Conservation (phyloP, 176 grass and related monocot species). For the Bonia amplexicaulis region DNA sequence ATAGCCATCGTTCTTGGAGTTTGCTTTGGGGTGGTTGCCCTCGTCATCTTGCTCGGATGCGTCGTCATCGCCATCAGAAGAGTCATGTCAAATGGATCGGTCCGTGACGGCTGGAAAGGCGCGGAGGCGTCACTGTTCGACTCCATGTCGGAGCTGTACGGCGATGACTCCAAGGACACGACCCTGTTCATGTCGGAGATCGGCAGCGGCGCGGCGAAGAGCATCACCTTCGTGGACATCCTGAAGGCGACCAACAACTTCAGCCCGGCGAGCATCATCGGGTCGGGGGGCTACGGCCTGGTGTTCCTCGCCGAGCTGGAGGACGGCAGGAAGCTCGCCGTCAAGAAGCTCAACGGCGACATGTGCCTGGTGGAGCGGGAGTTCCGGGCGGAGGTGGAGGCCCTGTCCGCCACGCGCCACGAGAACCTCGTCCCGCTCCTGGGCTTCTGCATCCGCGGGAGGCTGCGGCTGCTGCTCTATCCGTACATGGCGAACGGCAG, state of each 20-base stretch:
- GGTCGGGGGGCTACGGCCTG: constrained; percentile 37
- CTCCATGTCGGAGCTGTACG: constrained; percentile 23
- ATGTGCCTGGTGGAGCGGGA: constrained; percentile 51
- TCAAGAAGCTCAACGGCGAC: constrained; percentile 39
- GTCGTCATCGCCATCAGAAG: constrained; percentile 13
- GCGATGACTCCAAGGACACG: constrained; percentile 15
- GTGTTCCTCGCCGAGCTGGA: constrained; percentile 51
- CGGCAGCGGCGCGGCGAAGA: background rate
- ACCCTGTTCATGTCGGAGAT: constrained; percentile 29
- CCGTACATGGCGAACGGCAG: constrained; percentile 66
- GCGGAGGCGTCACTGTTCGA: constrained; percentile 15
- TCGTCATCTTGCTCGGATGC: constrained; percentile 19
- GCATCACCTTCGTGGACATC: constrained; percentile 35
- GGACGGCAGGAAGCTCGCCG: constrained; percentile 35
- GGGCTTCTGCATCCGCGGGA: constrained; percentile 48
- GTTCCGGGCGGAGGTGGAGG: constrained; percentile 52
- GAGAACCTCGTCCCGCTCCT: constrained; percentile 51
- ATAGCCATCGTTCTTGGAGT: constrained; percentile 38
- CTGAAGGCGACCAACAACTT: constrained; percentile 51
- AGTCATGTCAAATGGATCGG: background rate
- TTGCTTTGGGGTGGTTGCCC: constrained; percentile 6
- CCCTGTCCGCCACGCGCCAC: constrained; percentile 38
- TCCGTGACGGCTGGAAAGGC: background rate
- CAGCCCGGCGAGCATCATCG: constrained; percentile 28
- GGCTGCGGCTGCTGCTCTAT: constrained; percentile 44